Evolutionary conservation across 2,329 filamentous ascomycete species (phyloP).

Genomic region (Phialophora macrospora): DNA sequence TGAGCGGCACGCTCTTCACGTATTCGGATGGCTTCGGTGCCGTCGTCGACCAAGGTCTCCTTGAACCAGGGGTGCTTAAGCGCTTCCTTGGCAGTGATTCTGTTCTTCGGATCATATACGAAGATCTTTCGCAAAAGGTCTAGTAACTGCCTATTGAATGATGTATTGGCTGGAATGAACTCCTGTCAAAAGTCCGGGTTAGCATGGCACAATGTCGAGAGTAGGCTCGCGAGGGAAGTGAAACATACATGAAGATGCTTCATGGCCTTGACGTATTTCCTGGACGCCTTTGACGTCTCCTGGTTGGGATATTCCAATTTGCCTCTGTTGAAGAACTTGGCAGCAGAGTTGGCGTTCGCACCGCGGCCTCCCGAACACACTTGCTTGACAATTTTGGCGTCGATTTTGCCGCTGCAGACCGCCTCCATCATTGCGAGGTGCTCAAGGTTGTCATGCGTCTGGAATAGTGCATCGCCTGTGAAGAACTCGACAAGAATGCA

Average conservation of each 20-base stretch:
- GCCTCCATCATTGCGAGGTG: slow-evolving; percentile 73
- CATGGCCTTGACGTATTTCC: slow-evolving; percentile 72
- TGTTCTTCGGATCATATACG: slow-evolving; percentile 68
- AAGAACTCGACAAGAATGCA: slow-evolving; percentile 72
- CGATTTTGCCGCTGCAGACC: slow-evolving; percentile 62
- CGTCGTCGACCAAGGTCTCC: slow-evolving; percentile 67
- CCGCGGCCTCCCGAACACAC: slow-evolving; percentile 56
- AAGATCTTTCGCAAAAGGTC: slow-evolving; percentile 68
- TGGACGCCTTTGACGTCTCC: slow-evolving; percentile 66
- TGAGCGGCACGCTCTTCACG: slow-evolving; percentile 46
- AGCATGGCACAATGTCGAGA: slow-evolving; percentile 23
- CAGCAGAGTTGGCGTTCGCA: slow-evolving; percentile 58
- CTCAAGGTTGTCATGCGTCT: slow-evolving; percentile 71
- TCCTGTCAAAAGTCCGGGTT: slow-evolving; percentile 53
- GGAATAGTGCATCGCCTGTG: slow-evolving; percentile 70
- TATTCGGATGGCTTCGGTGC: slow-evolving; percentile 67
- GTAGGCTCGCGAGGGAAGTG: slow-evolving; percentile 2
- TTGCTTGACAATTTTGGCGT: slow-evolving; percentile 59
- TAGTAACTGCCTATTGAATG: slow-evolving; percentile 67
- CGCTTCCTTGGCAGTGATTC: slow-evolving; percentile 68
- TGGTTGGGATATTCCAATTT: slow-evolving; percentile 67
- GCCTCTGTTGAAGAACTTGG: slow-evolving; percentile 63
- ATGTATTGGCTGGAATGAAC: slow-evolving; percentile 63
- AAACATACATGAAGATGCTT: slow-evolving; percentile 62
- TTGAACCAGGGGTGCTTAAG: slow-evolving; percentile 71